Evolutionary conservation across 202 grass and related monocot species (phyloP).

Genomic region (Brachypodium distachyon): DNA sequence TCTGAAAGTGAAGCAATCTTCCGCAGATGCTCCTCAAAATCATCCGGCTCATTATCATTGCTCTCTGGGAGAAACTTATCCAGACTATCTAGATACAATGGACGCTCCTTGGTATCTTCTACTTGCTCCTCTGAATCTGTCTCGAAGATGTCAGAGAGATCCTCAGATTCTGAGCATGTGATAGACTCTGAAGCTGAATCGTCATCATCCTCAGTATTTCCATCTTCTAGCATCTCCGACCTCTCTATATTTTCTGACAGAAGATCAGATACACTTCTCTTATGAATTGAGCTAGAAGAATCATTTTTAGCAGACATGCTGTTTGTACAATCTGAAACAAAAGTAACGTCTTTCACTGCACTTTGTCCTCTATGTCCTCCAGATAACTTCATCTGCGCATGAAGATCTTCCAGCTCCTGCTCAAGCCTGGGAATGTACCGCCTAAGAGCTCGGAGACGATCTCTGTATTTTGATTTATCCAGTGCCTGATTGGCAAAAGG

Average conservation of each 20-base stretch:
- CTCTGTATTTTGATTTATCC: constrained; percentile 89
- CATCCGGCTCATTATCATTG: constrained; percentile 36
- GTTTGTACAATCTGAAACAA: constrained; percentile 9
- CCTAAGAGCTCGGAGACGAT: constrained; percentile 50
- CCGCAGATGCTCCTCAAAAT: constrained; percentile 88
- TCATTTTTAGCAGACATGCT: not conserved
- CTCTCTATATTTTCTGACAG: constrained; percentile 33
- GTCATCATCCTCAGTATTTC: constrained; percentile 30
- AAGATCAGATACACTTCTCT: constrained; percentile 27
- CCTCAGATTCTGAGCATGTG: constrained; percentile 59
- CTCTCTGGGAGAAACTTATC: constrained; percentile 67
- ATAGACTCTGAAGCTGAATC: constrained; percentile 49
- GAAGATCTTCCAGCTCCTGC: constrained; percentile 76
- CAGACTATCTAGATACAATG: constrained; percentile 66
- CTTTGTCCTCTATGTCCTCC: constrained; percentile 26
- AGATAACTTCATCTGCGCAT: constrained; percentile 63
- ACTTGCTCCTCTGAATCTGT: constrained; percentile 66
- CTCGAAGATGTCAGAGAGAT: constrained; percentile 88
- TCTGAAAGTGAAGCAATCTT: constrained; percentile 70
- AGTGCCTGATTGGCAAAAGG: constrained; percentile 55
- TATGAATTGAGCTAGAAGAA: constrained; percentile 6
- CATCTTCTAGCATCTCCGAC: constrained; percentile 23
- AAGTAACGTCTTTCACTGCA: constrained; percentile 7
- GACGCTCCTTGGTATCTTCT: constrained; percentile 29
- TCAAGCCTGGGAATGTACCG: constrained; percentile 82